Evolutionary conservation across 805 yeast species (phyloP), one percentile per base, ranked within the genome.

Genomic region (Pichia thaimueangensis): DNA sequence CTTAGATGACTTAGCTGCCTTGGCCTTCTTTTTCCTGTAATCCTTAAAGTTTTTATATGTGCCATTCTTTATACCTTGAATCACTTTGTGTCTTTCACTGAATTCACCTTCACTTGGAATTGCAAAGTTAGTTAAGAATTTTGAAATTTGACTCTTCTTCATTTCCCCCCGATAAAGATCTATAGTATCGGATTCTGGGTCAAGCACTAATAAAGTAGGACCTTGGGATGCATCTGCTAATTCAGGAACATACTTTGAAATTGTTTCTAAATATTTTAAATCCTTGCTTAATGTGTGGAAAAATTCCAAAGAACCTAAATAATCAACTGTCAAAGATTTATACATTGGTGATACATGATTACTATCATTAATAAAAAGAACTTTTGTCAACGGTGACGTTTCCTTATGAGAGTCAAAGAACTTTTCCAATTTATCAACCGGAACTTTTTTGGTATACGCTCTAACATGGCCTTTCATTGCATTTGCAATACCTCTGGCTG

Each of bases 301-400:
- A 51, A 75, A 70, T 32, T 76, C 74, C 3, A 73, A 56, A 2
- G 57, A 47, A 0, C 71, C 78, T 32, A 81, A 57, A 59, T 77
- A 80, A 56, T 86, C 95, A 42, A 85, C 68, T 2, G 91, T 87
- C 47, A 86, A 62, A 1, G 83, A 63, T 54, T 81, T 84, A 53
- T 70, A 71, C 43, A 79, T 57, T 1, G 87, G 74, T 9, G 82
- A 68, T 5, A 78, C 59, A 32, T 60, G 63, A 17, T 63, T 66
- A 39, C 71, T 71, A 35, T 69, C 65, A 1, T 86, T 69, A 21
- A 84, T 48, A n/a, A 82, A 63, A 6, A 84, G 58, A 5, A 75
- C 67, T 50, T 74, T 69, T 19, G 63, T 59, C 23, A n/a, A 24
- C 13, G 46, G 8, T 6, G 21, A 20, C 12, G 8, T 38, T 5